Conservation (phyloP, 2,329 filamentous ascomycete species). For the Aspergillus sp. region DNA sequence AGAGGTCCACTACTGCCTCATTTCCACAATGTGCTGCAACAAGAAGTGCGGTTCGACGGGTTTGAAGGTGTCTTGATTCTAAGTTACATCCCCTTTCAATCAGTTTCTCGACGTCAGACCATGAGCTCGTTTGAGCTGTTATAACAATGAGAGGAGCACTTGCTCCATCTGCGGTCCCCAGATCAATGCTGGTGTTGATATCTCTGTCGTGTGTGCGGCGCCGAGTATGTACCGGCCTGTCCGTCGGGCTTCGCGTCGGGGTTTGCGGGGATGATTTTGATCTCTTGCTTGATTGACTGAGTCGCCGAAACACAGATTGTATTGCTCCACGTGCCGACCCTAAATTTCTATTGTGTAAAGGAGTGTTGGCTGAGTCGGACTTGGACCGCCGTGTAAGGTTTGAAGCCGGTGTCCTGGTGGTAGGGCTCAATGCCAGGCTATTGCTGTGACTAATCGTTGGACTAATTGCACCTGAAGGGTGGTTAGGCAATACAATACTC, state of each 20-base stretch:
- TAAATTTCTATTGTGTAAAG: constrained; percentile 7
- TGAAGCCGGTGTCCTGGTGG: constrained; percentile 1
- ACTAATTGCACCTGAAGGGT: constrained; percentile 16
- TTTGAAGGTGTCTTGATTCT: constrained; percentile 30
- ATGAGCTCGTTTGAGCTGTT: constrained; percentile 36
- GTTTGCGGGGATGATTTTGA: constrained; percentile 1
- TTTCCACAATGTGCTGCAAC: constrained; percentile 43
- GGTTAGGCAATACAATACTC: constrained; percentile 15
- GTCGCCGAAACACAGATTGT: constrained; percentile 18
- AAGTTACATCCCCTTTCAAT: constrained; percentile 32
- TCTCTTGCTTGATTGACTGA: constrained; percentile 16
- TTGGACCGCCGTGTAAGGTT: constrained; percentile 20
- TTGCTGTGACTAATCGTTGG: constrained; percentile 19
- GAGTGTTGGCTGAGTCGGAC: constrained; percentile 15
- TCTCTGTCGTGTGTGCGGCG: constrained; percentile 21
- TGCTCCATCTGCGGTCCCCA: constrained; percentile 27
- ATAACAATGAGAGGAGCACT: constrained; percentile 36
- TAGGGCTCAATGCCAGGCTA: constrained; percentile 17
- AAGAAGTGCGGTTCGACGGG: constrained; percentile 37
- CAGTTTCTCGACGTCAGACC: constrained; percentile 34
- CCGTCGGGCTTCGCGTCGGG: constrained; percentile 14
- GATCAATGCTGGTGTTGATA: constrained; percentile 37
- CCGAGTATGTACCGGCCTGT: neutral
- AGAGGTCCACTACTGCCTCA: constrained; percentile 33
- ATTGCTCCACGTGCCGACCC: constrained; percentile 23